These are phyloP conservation scores for Scutellaria minor DNA, from an alignment of 257 asterid genomes.

Conservation along the genomic window DNA sequence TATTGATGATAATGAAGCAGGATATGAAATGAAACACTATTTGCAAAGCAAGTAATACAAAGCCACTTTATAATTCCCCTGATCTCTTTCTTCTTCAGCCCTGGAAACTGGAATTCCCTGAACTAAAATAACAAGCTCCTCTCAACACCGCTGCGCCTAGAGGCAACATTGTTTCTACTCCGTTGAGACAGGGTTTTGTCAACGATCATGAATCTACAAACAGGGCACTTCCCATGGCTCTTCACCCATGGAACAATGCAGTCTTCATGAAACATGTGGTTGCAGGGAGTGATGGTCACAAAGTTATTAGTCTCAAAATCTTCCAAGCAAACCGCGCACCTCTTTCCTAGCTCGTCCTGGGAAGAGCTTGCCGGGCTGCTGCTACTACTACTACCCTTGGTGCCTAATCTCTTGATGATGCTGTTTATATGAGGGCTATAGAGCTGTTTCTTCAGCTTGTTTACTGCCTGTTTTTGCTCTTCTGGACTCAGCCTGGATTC, in stretches of 20 bases:
- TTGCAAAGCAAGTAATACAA: not conserved
- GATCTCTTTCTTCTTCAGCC: not conserved
- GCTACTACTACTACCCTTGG: constrained; percentile 20
- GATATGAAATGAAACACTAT: not conserved
- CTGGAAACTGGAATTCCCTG: not conserved
- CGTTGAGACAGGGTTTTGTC: constrained; percentile 4
- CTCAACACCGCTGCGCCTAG: constrained; percentile 6
- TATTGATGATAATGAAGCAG: not conserved
- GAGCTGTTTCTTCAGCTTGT: constrained; percentile 66
- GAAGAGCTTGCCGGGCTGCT: constrained; percentile 14
- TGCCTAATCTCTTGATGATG: constrained; percentile 52
- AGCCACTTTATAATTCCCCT: not conserved
- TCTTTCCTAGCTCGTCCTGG: constrained; percentile 58
- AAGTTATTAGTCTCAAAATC: constrained; percentile 71
- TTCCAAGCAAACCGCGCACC: constrained; percentile 84
- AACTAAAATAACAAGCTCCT: not conserved
- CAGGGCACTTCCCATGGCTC: constrained; percentile 78
- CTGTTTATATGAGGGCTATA: constrained; percentile 69
- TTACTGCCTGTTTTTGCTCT: constrained; percentile 58
- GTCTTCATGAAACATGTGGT: constrained; percentile 90
- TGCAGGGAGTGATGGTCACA: constrained; percentile 78
- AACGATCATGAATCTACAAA: constrained; percentile 59
- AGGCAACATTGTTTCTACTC: not conserved
- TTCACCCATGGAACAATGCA: constrained; percentile 93
- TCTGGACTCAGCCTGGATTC: constrained; percentile 56